Base-by-base conservation (phyloP, 1,139 yeast genomes). In the Groenewaldozyma sp. region DNA sequence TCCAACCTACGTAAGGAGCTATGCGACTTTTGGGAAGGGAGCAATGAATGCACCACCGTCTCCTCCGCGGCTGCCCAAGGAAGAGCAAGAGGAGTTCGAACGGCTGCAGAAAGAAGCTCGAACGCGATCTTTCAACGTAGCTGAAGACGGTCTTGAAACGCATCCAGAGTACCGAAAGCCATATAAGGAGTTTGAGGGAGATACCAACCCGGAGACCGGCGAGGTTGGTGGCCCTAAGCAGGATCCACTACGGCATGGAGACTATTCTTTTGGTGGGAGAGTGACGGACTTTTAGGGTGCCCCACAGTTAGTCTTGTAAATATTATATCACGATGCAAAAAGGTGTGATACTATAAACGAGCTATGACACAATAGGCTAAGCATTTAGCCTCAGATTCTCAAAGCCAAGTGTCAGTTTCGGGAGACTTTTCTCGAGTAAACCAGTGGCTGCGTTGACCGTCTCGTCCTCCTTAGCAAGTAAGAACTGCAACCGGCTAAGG, bases 171-270 rank as follows among this genome's bases (percentile, higher is more conserved):
- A 70, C 49, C 71, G 79, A 58, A 77, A 80, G 59, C 81, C 87
- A 3, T 79, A 86, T 41, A 95, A 95, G 0, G 99, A 93, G 53
- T 91, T 91, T 55, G 96, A 88, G 61, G 99, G 99, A 1, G 91
- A 88, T 45, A 77, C 73, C 27, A 91, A 91, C 55, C 99, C 99
- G 0, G 71, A 70, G 43, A 88, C 97, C 1, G 98, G 98, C 1
- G 99, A 93, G 62, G 69, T 80, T 24, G 95, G 95, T 31, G 99
- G 98, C 0, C 99, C 99, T n/a, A 93, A 93, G 55, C 97, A 91
- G 60, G 97, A 93, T 55, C 99, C 99, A 1, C 68, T 86, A 50
- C 76, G 78, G 52, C 94, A 86, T 56, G 91, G 88, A 33, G 99
- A 93, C 53, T 93, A 94, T 76, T 78, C 95, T 3, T 93, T 80